Evolutionary conservation across 2,329 filamentous ascomycete species (phyloP), one percentile per base, ranked within the genome.

Genomic region (Fusarium haematococcum): DNA sequence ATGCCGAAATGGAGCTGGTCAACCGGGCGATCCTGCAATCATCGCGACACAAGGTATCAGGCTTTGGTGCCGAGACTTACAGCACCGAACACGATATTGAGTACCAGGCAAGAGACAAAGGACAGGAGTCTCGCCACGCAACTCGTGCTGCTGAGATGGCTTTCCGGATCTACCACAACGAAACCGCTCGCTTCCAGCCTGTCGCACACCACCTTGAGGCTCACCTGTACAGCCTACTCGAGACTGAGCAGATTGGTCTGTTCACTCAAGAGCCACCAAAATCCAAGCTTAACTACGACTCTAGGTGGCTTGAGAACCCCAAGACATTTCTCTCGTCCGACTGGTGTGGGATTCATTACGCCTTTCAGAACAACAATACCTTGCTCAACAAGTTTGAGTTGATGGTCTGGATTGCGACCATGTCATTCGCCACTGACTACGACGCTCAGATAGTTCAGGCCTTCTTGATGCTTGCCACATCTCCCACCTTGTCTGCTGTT

Each of bases 61-160:
- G 69, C 0, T 79, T 63, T 45, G 79, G 78, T 0, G 77, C 75
- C 0, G 79, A 80, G 48, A 67, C 61, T 2, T 70, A 73, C 11
- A 70, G 65, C 1, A 52, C 37, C 1, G 7, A 64, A 0, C 4
- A 69, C 18, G 77, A 79, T 52, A 20, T 25, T 0, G 33, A 2
- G 11, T 79, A 79, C 14, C 8, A 2, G 1, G 11, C 65, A 2
- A 72, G 77, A 37, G 72, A 75, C 5, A 13, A 13, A 2, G 32
- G 14, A 5, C 20, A 14, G 7, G 1, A 13, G 1, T 37, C 63
- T 4, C 50, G 23, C 10, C 59, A 63, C 10, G 50, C 65, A 11
- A 11, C 2, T 2, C 65, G 71, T 0, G 69, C 60, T 1, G 14
- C 14, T 1, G 66, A 70, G 2, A 65, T 73, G 18, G 64, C 64